Evolutionary conservation across 345 rosid species (phyloP), one percentile per base, ranked within the genome.

Genomic region (Dipteronia dyeriana): DNA sequence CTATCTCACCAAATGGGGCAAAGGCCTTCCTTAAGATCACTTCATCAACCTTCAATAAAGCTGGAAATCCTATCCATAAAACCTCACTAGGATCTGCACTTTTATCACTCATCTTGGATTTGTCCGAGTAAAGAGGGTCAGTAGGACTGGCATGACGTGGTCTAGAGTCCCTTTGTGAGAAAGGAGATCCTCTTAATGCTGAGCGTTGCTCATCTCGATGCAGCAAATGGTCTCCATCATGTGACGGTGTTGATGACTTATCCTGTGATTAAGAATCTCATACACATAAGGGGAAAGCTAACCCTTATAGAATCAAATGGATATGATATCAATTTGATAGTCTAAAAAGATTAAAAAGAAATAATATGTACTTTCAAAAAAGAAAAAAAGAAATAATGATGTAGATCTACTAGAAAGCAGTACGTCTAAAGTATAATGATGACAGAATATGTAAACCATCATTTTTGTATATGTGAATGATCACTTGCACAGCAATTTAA

Each of bases 1-100:
- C 91, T 76, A 93, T 82, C 79, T 95, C 99, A 78, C 99, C 99
- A 76, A 90, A 95, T 38, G 97, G 93, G 5, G 92, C 88, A 81
- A 95, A 93, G 25, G 92, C 94, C 78, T 90, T 88, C 79, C 92
- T 85, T 84, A 95, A 86, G 81, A 88, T 85, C 61, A 68, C 65
- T 74, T 95, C 99, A 80, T 95, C 98, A 71, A 95, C 96, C 85
- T 88, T 85, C 87, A 95, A 17, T 60, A 81, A 79, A 80, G 93
- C 92, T 13, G 99, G 99, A 81, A 95, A 95, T 31, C 99, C 98
- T 79, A 95, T 88, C 92, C 97, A 95, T 60, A 93, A 71, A 69
- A 95, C 98, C 78, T 93, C 99, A 80, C 99, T 91, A 25, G 98
- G 93, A 71, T 95, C 99, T 69, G 85, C 87, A 84, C 77, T 84